Evolutionary conservation across 345 rosid species (phyloP), one percentile per base, ranked within the genome.

Genomic region (Garcia nutans): DNA sequence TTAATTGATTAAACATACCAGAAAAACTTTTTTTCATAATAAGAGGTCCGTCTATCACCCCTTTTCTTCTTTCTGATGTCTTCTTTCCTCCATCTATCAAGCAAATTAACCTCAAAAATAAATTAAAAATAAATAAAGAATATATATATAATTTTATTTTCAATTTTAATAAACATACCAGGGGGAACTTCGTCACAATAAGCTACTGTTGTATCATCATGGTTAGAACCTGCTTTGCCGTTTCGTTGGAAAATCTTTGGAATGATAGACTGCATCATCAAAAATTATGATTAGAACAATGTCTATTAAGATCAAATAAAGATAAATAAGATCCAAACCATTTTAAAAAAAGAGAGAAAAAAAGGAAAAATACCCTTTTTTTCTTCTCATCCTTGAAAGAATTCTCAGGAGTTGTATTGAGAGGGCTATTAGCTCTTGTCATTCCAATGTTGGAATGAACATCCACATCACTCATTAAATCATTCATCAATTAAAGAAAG

Each of bases 191-290:
- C 78, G 57, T 83, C 79, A 28, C 59, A 60, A 23, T 77, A n/a
- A n/a, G n/a, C 81, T 74, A 83, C 69, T 76, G 42, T 81, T 13
- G 68, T 83, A 24, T 83, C 86, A 15, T 79, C 84, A 3, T 33
- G 37, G 41, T 81, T 84, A 9, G 84, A 81, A 45, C 78, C 75
- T 55, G 70, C 70, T 80, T 87, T 85, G 41, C 79, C 80, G 74
- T 63, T 80, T 76, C 81, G 77, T 82, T 79, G 82, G 44, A 93
- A 93, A 65, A 89, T 84, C 88, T 88, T 93, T 10, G 96, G 96
- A 69, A 90, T 79, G 66, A 86, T 88, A 56, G 88, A 90, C 84
- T 81, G 78, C 72, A 75, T 37, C 20, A 45, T 20, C 10, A 65
- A 42, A 65, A 31, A 31, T 1, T 10, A 7, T 22, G 8, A 57